Percentiles rank a stretch among this genome's conserved stretches.
Conservation (phyloP, 305 asterid species). For the Fraxinus sp. region DNA sequence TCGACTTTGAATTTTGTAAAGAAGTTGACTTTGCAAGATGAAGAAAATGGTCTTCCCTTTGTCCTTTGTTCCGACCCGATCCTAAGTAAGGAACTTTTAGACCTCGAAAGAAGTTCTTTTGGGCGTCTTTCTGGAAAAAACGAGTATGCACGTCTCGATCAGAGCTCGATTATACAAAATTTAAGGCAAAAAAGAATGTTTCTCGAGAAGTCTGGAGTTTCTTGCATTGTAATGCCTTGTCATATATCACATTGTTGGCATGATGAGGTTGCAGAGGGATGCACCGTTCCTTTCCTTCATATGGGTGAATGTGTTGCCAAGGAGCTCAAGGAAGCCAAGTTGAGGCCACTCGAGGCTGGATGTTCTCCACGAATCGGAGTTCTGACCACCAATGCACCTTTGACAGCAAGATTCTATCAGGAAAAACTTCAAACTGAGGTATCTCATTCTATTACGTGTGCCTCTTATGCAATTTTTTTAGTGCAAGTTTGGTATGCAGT, state of each 20-base stretch:
- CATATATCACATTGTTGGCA: conserved; percentile 62
- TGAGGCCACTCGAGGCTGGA: conserved; percentile 67
- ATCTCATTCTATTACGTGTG: conserved; percentile 5
- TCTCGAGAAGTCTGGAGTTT: conserved; percentile 61
- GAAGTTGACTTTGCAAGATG: conserved; percentile 34
- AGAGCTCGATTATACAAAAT: conserved; percentile 37
- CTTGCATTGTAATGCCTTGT: conserved; percentile 72
- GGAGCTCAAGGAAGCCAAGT: conserved; percentile 52
- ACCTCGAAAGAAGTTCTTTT: conserved; percentile 30
- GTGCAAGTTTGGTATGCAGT: neutral
- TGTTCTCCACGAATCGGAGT: conserved; percentile 54
- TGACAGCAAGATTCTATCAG: conserved; percentile 46
- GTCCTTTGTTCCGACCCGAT: conserved; percentile 66
- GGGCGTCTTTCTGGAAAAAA: conserved; percentile 24
- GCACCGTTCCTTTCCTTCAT: conserved; percentile 44
- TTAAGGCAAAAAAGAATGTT: conserved; percentile 47
- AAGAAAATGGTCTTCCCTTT: conserved; percentile 44
- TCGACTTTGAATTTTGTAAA: conserved; percentile 47
- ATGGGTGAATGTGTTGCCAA: conserved; percentile 46
- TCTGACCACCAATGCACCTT: conserved; percentile 39
- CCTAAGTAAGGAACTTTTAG: conserved; percentile 44
- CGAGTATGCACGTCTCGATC: conserved; percentile 19
- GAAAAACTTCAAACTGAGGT: conserved; percentile 65
- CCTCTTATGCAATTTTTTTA: neutral
- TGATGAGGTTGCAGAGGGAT: conserved; percentile 55